Percentiles rank a stretch among this genome's conserved stretches.
phyloP scores from a whole-genome alignment of 2,329 filamentous ascomycete species.

The Pseudogymnoascus verrucosus region DNA sequence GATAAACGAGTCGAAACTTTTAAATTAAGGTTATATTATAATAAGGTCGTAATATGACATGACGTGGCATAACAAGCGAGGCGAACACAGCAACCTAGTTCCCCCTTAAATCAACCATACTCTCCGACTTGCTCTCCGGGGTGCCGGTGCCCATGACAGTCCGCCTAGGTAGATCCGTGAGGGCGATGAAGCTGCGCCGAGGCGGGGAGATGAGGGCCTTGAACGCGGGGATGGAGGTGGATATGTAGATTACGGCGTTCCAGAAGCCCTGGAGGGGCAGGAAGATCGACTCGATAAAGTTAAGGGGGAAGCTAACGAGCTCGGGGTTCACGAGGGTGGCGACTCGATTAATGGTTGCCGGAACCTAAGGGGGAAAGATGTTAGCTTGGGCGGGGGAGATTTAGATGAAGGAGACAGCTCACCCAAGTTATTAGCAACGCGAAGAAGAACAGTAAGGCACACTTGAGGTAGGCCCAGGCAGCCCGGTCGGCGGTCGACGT shows the following conservation, averaged over 20 bases:
- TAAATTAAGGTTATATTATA: neutral
- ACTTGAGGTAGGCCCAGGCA: constrained; percentile 62
- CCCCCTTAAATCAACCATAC: constrained; percentile 3
- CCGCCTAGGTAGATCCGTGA: neutral
- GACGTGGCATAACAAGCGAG: neutral
- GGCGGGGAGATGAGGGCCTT: neutral
- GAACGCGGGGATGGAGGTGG: constrained; percentile 35
- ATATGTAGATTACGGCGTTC: constrained; percentile 70
- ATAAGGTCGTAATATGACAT: neutral
- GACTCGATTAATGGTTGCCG: constrained; percentile 66
- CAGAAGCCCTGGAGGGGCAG: constrained; percentile 76
- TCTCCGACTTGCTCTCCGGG: neutral
- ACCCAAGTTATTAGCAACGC: constrained; percentile 67
- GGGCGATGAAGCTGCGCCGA: neutral
- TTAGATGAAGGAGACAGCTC: constrained; percentile 65
- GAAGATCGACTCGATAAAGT: constrained; percentile 56
- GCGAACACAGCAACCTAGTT: neutral
- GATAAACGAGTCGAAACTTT: neutral
- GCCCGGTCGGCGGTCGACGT: constrained; percentile 43
- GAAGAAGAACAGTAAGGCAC: constrained; percentile 61
- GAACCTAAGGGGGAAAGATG: constrained; percentile 44
- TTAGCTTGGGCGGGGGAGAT: constrained; percentile 54
- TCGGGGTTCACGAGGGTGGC: constrained; percentile 55
- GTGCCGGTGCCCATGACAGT: neutral
- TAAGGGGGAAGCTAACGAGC: constrained; percentile 47